These are phyloP conservation scores for Plasmodium reichenowi DNA, from an alignment of 169 alveolate species.

Conservation along the genomic window DNA sequence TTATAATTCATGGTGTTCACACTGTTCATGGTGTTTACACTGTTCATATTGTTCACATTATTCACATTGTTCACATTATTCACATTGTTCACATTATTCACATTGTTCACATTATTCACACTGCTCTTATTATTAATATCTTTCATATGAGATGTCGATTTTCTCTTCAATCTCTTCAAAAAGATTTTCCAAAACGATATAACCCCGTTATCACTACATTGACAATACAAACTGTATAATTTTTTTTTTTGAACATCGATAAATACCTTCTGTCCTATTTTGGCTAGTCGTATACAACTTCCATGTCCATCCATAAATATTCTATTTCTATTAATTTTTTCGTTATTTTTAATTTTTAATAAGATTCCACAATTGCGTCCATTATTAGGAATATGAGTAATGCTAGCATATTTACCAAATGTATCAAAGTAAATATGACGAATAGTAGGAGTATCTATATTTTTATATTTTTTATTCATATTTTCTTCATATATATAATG, in stretches of 20 bases:
- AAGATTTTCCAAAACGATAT: constrained; percentile 59
- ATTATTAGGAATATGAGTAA: constrained; percentile 62
- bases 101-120: too few relatives aligned
- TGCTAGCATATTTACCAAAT: constrained; percentile 54
- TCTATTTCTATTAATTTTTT: constrained; percentile 21
- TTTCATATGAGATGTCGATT: not conserved
- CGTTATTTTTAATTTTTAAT: constrained; percentile 12
- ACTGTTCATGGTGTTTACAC: too few relatives aligned
- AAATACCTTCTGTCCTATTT: constrained; percentile 45
- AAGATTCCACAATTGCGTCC: constrained; percentile 67
- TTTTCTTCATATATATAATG: constrained; percentile 64
- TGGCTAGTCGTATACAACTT: constrained; percentile 63
- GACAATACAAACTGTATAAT: constrained; percentile 71
- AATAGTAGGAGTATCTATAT: constrained; percentile 71
- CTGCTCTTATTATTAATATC: too few relatives aligned
- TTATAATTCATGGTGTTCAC: too few relatives aligned
- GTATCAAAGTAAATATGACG: constrained; percentile 71
- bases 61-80: too few relatives aligned
- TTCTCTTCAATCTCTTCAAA: constrained; percentile 20
- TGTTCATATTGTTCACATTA: too few relatives aligned
- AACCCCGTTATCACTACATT: constrained; percentile 72
- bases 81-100: too few relatives aligned
- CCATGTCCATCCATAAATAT: constrained; percentile 67
- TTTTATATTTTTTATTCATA: constrained; percentile 54
- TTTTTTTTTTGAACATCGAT: constrained; percentile 32